phyloP scores from a whole-genome alignment of 371 early-diverging fungal genomes.

The Syncephalis fuscata region DNA sequence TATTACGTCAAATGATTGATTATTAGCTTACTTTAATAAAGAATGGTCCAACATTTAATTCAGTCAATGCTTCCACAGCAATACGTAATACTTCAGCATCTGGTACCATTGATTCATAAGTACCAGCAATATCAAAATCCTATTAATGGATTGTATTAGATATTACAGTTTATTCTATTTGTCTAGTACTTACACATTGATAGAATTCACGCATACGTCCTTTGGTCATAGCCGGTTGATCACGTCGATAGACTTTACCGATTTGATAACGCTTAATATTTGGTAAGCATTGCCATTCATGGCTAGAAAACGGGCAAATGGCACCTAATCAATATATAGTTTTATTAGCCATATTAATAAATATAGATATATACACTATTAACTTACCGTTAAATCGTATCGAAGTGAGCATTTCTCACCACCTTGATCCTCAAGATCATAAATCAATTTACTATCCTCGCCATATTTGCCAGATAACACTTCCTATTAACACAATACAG shows the following conservation, averaged over 20 bases:
- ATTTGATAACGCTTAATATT: slow-evolving; percentile 97
- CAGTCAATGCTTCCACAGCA: slow-evolving; percentile 61
- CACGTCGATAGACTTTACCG: slow-evolving; percentile 98
- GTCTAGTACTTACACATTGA: slow-evolving; percentile 67
- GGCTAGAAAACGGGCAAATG: slow-evolving; percentile 97
- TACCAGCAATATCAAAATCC: slow-evolving; percentile 99
- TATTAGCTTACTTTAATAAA: slow-evolving; percentile 45
- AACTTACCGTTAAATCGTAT: slow-evolving; percentile 93
- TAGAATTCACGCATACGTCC: slow-evolving; percentile 98
- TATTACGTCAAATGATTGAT: not conserved
- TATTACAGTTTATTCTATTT: not conserved
- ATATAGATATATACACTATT: too few relatives aligned
- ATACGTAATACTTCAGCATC: slow-evolving; percentile 92
- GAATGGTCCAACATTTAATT: slow-evolving; percentile 68
- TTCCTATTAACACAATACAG: slow-evolving; percentile 23
- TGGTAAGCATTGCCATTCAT: slow-evolving; percentile 70
- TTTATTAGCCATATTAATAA: not conserved
- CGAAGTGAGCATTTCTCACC: slow-evolving; percentile 96
- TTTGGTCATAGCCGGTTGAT: slow-evolving; percentile 96
- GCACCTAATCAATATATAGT: slow-evolving; percentile 24
- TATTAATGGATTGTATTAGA: slow-evolving; percentile 4
- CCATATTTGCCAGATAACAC: slow-evolving; percentile 98
- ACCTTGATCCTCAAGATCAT: slow-evolving; percentile 97
- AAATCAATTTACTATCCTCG: slow-evolving; percentile 98
- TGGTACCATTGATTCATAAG: slow-evolving; percentile 89